phyloP scores from a whole-genome alignment of 1,284 basidiomycete genomes.

The Pseudomicrostroma phylloplanum region DNA sequence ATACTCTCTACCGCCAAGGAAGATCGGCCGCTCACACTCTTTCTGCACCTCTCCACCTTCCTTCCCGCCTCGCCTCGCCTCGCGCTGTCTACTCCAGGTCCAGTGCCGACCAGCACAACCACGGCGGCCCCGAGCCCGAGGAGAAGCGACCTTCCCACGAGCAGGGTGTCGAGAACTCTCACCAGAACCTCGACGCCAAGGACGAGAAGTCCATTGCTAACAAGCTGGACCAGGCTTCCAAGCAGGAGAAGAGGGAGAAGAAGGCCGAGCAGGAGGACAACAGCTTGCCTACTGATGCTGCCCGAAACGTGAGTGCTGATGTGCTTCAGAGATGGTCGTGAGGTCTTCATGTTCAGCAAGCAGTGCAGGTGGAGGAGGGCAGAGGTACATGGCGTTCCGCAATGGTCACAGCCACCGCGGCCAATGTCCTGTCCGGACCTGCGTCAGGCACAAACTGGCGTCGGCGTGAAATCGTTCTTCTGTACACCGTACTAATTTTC shows the following conservation, averaged over 20 bases:
- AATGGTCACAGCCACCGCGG: too few relatives aligned
- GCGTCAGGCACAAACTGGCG: too few relatives aligned
- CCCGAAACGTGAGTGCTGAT: conserved; percentile 14
- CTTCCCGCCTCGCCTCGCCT: neutral
- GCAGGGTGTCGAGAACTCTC: conserved; percentile 38
- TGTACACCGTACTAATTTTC: neutral
- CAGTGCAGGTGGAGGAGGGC: too few relatives aligned
- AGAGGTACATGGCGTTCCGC: too few relatives aligned
- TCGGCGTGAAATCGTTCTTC: neutral
- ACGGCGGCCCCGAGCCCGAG: conserved; percentile 28
- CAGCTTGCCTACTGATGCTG: conserved; percentile 28
- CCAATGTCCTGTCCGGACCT: too few relatives aligned
- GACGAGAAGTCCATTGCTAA: conserved; percentile 42
- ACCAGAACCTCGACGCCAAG: conserved; percentile 35
- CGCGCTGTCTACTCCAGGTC: conserved; percentile 15
- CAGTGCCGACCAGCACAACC: conserved; percentile 36
- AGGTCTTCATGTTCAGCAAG: neutral
- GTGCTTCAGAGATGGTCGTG: neutral
- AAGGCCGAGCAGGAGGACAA: conserved; percentile 26
- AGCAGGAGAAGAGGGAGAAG: conserved; percentile 32
- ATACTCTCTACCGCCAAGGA: too few relatives aligned
- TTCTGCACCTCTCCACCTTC: neutral
- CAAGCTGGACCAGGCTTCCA: conserved; percentile 41
- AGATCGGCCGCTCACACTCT: too few relatives aligned
- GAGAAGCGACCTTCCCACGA: conserved; percentile 37